phyloP scores from a whole-genome alignment of 106 monocot species.

The Phalaenopsis aphrodite region DNA sequence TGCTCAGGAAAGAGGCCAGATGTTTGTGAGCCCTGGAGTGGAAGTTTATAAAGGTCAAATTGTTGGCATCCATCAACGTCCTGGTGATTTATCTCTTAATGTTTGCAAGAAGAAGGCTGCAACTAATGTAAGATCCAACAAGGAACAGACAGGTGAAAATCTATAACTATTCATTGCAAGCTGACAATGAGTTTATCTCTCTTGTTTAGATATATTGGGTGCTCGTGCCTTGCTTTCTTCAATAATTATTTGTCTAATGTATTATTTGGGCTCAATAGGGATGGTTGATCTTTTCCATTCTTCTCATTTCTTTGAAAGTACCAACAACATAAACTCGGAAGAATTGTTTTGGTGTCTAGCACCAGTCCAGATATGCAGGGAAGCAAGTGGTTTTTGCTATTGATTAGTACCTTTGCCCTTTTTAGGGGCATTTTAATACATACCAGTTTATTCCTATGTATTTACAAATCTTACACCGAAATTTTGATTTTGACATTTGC shows the following conservation, averaged over 20 bases:
- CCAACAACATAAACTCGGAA: not conserved
- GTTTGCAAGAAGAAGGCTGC: conserved; percentile 99
- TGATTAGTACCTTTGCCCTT: not conserved
- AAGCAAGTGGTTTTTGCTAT: not conserved
- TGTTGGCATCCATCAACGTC: conserved; percentile 90
- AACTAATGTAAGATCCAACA: conserved; percentile 94
- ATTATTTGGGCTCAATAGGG: not conserved
- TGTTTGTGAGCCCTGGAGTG: conserved; percentile 70
- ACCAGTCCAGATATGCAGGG: not conserved
- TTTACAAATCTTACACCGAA: too few relatives aligned
- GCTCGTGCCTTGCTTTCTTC: not conserved
- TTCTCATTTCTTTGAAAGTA: not conserved
- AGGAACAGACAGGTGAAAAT: conserved; percentile 73
- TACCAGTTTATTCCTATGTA: too few relatives aligned
- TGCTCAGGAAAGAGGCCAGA: conserved; percentile 91
- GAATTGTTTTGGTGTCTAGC: not conserved
- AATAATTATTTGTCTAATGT: not conserved
- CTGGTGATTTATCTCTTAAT: conserved; percentile 91
- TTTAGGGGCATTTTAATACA: not conserved
- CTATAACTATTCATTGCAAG: not conserved
- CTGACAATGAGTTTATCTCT: not conserved
- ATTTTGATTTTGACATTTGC: too few relatives aligned
- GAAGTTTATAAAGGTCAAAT: conserved; percentile 97
- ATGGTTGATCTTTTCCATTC: not conserved
- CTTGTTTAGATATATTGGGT: not conserved